phyloP scores from a whole-genome alignment of 2,329 filamentous ascomycete species.

The Penicillium palitans region DNA sequence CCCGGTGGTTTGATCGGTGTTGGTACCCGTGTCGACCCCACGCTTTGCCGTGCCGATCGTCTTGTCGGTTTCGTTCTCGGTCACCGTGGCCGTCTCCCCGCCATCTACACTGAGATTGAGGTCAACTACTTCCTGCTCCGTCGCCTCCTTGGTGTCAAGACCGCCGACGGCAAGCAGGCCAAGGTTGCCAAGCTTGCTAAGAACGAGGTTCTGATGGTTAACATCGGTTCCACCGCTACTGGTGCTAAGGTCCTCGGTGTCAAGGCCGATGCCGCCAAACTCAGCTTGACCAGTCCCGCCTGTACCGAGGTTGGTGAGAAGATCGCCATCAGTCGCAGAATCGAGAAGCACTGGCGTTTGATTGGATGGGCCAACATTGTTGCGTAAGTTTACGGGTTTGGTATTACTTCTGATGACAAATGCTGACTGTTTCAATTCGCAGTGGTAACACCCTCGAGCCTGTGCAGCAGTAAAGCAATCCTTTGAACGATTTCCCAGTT shows the following conservation, averaged over 20 bases:
- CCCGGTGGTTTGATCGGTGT: constrained; percentile 98
- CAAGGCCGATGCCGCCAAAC: constrained; percentile 95
- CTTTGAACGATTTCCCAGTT: constrained; percentile 20
- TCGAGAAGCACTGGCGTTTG: constrained; percentile 98
- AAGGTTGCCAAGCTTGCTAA: constrained; percentile 98
- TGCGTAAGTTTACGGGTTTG: constrained; percentile 41
- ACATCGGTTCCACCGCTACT: constrained; percentile 96
- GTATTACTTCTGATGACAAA: neutral
- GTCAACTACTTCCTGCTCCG: constrained; percentile 99
- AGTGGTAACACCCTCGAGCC: constrained; percentile 52
- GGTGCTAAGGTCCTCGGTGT: constrained; percentile 97
- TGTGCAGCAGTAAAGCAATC: constrained; percentile 38
- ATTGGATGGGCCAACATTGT: constrained; percentile 88
- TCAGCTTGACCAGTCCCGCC: constrained; percentile 86
- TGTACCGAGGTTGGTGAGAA: constrained; percentile 98
- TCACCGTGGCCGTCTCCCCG: constrained; percentile 86
- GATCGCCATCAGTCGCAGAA: constrained; percentile 92
- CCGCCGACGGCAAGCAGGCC: constrained; percentile 96
- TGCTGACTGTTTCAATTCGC: constrained; percentile 11
- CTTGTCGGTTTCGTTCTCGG: constrained; percentile 97
- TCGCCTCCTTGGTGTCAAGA: constrained; percentile 92
- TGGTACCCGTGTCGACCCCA: constrained; percentile 94
- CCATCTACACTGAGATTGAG: constrained; percentile 98
- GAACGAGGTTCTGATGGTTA: constrained; percentile 99
- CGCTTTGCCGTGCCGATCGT: constrained; percentile 97